A percentile compares a stretch with the other conserved stretches of the same genome.
phyloP scores from a whole-genome alignment of 495 filamentous ascomycete species.

The Articulospora tetracladia region DNA sequence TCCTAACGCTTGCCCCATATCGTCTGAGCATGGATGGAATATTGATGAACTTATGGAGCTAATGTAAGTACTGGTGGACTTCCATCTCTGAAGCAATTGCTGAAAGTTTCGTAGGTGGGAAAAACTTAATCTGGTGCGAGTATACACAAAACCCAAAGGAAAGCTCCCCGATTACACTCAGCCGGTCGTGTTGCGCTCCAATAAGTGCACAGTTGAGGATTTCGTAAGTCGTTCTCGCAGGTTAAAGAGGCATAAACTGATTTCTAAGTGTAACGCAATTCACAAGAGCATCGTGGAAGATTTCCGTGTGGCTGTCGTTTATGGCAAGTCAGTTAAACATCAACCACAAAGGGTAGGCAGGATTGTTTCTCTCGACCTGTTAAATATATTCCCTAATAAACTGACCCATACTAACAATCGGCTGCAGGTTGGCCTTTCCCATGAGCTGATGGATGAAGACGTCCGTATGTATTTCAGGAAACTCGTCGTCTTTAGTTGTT shows the following conservation, averaged over 20 bases:
- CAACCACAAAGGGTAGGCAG: slow-evolving; percentile 87
- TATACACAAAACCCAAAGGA: slow-evolving; percentile 98
- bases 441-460: slow-evolving; percentile 94
- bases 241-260: background rate
- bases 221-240: slow-evolving; percentile 64
- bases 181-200: slow-evolving; percentile 83
- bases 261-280: slow-evolving; percentile 82
- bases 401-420: no score
- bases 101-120: slow-evolving; percentile 64
- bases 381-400: background rate
- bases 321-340: slow-evolving; percentile 97
- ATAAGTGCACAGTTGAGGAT: slow-evolving; percentile 86
- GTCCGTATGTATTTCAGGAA: slow-evolving; percentile 64
- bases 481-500: background rate
- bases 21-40: slow-evolving; percentile 98
- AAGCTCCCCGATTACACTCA: slow-evolving; percentile 87
- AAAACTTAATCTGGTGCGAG: slow-evolving; percentile 81
- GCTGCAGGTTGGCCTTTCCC: slow-evolving; percentile 58
- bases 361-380: background rate
- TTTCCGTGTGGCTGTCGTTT: slow-evolving; percentile 93
- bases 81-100: background rate
- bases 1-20: slow-evolving; percentile 94
- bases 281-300: slow-evolving; percentile 94
- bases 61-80: slow-evolving; percentile 57
- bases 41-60: slow-evolving; percentile 92